These are phyloP conservation scores for Camptophora hylomeconis DNA, from an alignment of 2,329 filamentous ascomycete genomes.

Conservation along the genomic window DNA sequence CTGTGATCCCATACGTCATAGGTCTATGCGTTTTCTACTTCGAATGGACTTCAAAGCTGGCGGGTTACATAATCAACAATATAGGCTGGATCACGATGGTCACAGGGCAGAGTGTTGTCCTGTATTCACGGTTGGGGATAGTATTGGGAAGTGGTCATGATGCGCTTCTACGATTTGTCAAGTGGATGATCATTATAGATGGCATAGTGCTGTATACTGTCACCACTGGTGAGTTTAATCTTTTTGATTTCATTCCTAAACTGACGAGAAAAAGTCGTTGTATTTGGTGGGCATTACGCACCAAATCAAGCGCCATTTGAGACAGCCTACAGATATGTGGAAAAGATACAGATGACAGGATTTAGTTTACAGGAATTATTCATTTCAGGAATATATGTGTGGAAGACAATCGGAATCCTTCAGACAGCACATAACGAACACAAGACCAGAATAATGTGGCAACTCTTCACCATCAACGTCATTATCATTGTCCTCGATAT, in stretches of 20 bases:
- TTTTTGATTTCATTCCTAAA: too few species aligned
- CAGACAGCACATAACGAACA: conserved; percentile 6
- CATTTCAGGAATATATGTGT: conserved; percentile 39
- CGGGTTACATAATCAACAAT: conserved; percentile 28
- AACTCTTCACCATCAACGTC: conserved; percentile 41
- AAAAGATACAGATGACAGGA: conserved; percentile 32
- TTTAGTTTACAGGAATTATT: conserved; percentile 34
- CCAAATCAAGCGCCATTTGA: conserved; percentile 21
- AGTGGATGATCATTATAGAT: conserved; percentile 46
- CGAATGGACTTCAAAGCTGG: not conserved
- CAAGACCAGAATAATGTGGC: conserved; percentile 25
- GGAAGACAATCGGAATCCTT: conserved; percentile 33
- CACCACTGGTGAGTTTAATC: conserved; percentile 20
- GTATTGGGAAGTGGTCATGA: conserved; percentile 41
- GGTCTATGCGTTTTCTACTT: conserved; percentile 9
- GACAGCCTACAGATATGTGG: conserved; percentile 28
- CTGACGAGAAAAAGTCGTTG: conserved; percentile 3
- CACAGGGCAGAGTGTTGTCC: conserved; percentile 47
- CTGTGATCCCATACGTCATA: conserved; percentile 30
- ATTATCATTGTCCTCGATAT: conserved; percentile 34
- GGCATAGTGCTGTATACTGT: conserved; percentile 39
- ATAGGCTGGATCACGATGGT: conserved; percentile 49
- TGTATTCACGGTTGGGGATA: conserved; percentile 51
- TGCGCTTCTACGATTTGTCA: conserved; percentile 34
- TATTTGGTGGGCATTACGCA: conserved; percentile 7